Percentiles rank a stretch among this genome's conserved stretches.
These are phyloP conservation scores for Rhodotorula sp. DNA, from an alignment of 1,284 basidiomycete species.

Conservation along the genomic window DNA sequence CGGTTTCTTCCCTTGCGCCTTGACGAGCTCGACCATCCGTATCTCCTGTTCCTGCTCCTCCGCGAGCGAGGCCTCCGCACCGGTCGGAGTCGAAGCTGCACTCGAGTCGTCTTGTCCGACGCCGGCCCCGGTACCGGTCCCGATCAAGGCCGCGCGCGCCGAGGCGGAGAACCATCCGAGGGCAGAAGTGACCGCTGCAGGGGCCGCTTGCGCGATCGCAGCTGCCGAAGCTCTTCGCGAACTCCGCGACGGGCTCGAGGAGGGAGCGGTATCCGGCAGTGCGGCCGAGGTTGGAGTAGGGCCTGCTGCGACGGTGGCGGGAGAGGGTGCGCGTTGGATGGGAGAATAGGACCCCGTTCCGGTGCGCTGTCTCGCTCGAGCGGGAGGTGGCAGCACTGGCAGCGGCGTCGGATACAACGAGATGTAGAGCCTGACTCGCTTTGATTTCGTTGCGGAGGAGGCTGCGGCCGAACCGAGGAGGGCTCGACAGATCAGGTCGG, in stretches of 20 bases:
- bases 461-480: neutral
- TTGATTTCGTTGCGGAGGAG: too few species aligned
- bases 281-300: neutral
- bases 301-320: neutral
- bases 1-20: neutral
- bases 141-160: slow-evolving; percentile 13
- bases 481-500: slow-evolving; percentile 10
- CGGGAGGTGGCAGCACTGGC: neutral
- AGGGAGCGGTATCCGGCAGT: too few species aligned
- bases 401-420: slow-evolving; percentile 22
- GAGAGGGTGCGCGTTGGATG: neutral
- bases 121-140: neutral
- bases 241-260: neutral
- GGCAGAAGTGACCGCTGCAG: slow-evolving; percentile 20
- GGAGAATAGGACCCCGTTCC: neutral
- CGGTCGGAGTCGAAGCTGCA: neutral
- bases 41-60: slow-evolving; percentile 22
- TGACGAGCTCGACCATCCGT: neutral
- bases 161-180: slow-evolving; percentile 35
- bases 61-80: neutral
- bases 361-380: neutral
- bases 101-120: neutral
- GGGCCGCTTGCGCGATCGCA: slow-evolving; percentile 3
- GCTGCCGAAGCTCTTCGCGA: neutral
- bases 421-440: slow-evolving; percentile 23